These are phyloP conservation scores for Telopea speciosissima DNA, from an alignment of 177 flowering plant genomes.

Conservation along the genomic window DNA sequence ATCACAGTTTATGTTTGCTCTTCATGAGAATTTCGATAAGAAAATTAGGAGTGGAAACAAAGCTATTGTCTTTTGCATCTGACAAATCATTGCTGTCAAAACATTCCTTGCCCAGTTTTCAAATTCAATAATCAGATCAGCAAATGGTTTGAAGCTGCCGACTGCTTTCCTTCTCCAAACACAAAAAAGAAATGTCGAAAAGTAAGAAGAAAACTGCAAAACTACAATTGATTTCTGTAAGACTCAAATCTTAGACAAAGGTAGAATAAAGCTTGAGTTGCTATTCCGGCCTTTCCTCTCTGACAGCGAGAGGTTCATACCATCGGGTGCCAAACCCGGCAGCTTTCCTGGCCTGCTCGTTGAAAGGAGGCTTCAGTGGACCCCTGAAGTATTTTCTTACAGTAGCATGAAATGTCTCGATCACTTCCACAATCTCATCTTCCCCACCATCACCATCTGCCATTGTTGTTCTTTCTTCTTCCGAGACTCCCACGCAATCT, in stretches of 20 bases:
- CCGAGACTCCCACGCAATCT: background rate
- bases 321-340: conserved; percentile 92
- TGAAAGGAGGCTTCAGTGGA: conserved; percentile 89
- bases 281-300: conserved; percentile 18
- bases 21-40: too few species aligned
- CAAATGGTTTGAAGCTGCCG: background rate
- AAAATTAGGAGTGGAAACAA: too few species aligned
- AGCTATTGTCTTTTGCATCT: too few species aligned
- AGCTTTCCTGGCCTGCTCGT: conserved; percentile 70
- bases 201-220: background rate
- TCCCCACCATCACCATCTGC: conserved; percentile 9
- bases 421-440: conserved; percentile 36
- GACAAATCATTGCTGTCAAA: too few species aligned
- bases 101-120: background rate
- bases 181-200: too few species aligned
- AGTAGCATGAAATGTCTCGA: conserved; percentile 53
- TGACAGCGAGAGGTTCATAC: conserved; percentile 87
- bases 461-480: background rate
- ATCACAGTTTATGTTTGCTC: too few species aligned
- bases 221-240: background rate
- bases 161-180: too few species aligned
- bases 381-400: conserved; percentile 78
- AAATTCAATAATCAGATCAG: background rate
- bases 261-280: background rate
- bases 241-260: background rate